A percentile compares a stretch with the other conserved stretches of the same genome.
These are phyloP conservation scores for Prinsepia uniflora DNA, from an alignment of 306 rosid genomes.

Conservation along the genomic window DNA sequence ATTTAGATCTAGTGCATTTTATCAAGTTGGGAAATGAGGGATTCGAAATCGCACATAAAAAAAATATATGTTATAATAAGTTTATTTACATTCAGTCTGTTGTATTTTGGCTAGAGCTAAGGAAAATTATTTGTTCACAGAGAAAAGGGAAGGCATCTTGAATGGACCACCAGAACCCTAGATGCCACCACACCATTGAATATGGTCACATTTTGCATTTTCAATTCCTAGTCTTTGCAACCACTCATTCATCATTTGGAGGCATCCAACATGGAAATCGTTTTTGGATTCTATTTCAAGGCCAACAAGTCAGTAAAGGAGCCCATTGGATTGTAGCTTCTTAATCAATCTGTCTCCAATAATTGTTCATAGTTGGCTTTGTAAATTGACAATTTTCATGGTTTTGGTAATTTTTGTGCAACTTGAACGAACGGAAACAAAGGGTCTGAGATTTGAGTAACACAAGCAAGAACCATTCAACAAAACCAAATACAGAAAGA, in stretches of 20 bases:
- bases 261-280: constrained; percentile 9
- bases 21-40: too few species aligned
- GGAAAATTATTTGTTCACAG: constrained; percentile 1
- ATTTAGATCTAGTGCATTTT: too few species aligned
- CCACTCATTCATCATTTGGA: constrained; percentile 24
- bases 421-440: not conserved
- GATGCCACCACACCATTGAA: constrained; percentile 29
- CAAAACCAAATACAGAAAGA: not conserved
- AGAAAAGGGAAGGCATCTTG: constrained; percentile 24
- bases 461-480: not conserved
- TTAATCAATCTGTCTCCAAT: not conserved
- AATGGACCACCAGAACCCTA: constrained; percentile 26
- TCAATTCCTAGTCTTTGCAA: not conserved
- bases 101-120: too few species aligned
- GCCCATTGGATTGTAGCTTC: constrained; percentile 11
- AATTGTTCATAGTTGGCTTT: not conserved
- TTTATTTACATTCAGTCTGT: too few species aligned
- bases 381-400: not conserved
- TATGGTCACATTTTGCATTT: constrained; percentile 19
- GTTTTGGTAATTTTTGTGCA: not conserved
- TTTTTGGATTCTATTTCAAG: constrained; percentile 3
- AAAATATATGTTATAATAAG: too few species aligned
- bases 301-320: constrained; percentile 22
- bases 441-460: not conserved
- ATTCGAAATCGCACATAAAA: too few species aligned